A percentile compares a stretch with the other conserved stretches of the same genome.
phyloP scores from a whole-genome alignment of 2,329 filamentous ascomycete species.

The Colletotrichum liriopes region DNA sequence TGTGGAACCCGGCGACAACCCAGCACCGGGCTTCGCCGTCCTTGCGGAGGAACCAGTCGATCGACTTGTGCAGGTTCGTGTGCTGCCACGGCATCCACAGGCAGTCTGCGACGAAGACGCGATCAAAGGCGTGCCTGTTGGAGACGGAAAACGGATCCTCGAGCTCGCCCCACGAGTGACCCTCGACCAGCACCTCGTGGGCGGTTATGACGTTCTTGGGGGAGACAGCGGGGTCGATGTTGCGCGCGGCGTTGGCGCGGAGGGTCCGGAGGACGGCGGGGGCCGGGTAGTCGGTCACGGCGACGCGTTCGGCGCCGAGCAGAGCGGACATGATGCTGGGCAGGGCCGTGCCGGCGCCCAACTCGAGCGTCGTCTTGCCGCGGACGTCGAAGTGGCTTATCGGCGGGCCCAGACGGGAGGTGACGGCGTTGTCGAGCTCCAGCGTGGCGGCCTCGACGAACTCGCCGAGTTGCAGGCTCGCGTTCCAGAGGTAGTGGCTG shows the following conservation, averaged over 20 bases:
- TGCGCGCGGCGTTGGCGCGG: conserved; percentile 69
- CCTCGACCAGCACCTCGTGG: conserved; percentile 62
- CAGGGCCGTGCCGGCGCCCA: conserved; percentile 77
- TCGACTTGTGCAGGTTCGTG: conserved; percentile 73
- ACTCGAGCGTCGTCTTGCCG: conserved; percentile 71
- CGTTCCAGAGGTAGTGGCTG: conserved; percentile 83
- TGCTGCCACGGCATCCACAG: conserved; percentile 84
- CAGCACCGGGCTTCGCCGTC: conserved; percentile 67
- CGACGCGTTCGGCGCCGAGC: conserved; percentile 65
- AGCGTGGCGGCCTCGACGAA: conserved; percentile 67
- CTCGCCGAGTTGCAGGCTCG: conserved; percentile 70
- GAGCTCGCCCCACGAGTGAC: conserved; percentile 77
- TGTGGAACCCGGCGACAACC: conserved; percentile 82
- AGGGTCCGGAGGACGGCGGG: conserved; percentile 72
- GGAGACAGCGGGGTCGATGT: conserved; percentile 57
- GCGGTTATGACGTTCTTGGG: conserved; percentile 49
- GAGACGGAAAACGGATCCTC: conserved; percentile 50
- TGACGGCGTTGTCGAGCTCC: conserved; percentile 39
- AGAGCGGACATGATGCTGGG: conserved; percentile 66
- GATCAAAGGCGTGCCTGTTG: conserved; percentile 64
- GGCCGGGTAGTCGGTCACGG: conserved; percentile 79
- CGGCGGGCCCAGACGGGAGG: conserved; percentile 34
- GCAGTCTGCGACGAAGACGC: conserved; percentile 80
- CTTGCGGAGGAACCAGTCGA: conserved; percentile 72
- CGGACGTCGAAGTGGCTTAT: conserved; percentile 61